Evolutionary conservation across 108 stramenopile genomes (phyloP).

Genomic region (Cyclostephanos tholiformis): DNA sequence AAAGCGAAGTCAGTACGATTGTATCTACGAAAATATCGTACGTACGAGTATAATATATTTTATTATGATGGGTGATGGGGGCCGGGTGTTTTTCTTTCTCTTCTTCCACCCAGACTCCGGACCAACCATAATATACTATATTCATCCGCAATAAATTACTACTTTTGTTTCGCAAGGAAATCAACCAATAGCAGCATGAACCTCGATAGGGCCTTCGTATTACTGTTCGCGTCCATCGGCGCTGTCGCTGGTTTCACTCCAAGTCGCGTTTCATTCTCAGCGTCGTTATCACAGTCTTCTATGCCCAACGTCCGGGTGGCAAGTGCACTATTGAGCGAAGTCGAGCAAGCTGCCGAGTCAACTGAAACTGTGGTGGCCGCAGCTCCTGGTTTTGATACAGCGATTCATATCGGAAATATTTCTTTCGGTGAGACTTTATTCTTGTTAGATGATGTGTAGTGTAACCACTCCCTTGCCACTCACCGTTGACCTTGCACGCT

Average conservation of each 20-base stretch:
- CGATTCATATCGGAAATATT: conserved; percentile 51
- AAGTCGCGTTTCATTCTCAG: background rate
- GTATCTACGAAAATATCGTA: no score
- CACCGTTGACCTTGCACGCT: background rate
- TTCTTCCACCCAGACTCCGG: no score
- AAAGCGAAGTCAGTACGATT: no score
- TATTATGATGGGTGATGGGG: no score
- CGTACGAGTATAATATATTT: no score
- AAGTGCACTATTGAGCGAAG: conserved; percentile 40
- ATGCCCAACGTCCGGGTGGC: conserved; percentile 1
- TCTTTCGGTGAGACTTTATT: conserved; percentile 35
- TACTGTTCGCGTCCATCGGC: conserved; percentile 18
- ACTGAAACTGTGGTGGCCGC: conserved; percentile 7
- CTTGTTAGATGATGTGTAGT: background rate
- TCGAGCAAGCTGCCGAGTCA: conserved; percentile 24
- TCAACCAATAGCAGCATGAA: conserved; percentile 1
- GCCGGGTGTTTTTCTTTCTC: no score
- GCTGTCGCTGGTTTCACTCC: conserved; percentile 32
- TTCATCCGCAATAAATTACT: no score
- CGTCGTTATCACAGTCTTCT: background rate
- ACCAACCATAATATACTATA: no score
- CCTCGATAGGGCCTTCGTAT: conserved; percentile 25
- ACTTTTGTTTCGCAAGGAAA: no score
- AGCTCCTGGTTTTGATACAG: conserved; percentile 26
- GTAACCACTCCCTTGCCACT: background rate